Percentiles rank a stretch among this genome's conserved stretches.
Evolutionary conservation across 2,329 filamentous ascomycete genomes (phyloP).

Genomic region (Neophaeococcomyces mojaviensis): DNA sequence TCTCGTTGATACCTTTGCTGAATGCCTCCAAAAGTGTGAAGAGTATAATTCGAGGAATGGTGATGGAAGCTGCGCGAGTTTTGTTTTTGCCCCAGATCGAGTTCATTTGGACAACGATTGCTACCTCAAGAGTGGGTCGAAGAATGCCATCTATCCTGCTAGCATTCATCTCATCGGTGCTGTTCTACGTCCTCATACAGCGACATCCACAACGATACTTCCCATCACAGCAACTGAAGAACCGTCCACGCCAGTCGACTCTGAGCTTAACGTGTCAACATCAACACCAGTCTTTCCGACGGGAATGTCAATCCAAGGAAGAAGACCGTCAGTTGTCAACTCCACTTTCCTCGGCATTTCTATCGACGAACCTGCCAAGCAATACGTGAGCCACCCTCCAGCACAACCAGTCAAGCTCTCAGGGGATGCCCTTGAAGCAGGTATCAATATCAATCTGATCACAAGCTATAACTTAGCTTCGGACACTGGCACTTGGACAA

Average conservation of each 20-base stretch:
- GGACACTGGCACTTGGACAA: conserved; percentile 22
- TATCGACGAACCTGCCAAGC: conserved; percentile 21
- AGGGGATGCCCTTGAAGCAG: conserved; percentile 18
- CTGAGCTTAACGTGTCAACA: no score
- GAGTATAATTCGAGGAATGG: conserved; percentile 18
- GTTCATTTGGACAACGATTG: conserved; percentile 23
- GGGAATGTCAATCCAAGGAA: not conserved
- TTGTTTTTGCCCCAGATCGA: conserved; percentile 24
- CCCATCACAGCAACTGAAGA: not conserved
- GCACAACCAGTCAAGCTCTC: conserved; percentile 18
- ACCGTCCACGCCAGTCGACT: not conserved
- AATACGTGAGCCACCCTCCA: conserved; percentile 24
- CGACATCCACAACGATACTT: not conserved
- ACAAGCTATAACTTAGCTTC: conserved; percentile 24
- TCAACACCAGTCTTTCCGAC: not conserved
- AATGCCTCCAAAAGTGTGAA: conserved; percentile 24
- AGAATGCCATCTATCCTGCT: conserved; percentile 16
- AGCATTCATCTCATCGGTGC: conserved; percentile 23
- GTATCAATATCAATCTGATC: conserved; percentile 25
- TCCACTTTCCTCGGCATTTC: conserved; percentile 22
- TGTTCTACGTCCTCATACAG: not conserved
- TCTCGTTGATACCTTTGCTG: conserved; percentile 21
- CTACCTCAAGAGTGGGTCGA: conserved; percentile 25
- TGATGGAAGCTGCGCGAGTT: conserved; percentile 18
- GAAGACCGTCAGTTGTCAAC: conserved; percentile 15